These are phyloP conservation scores for Leccinum rimulosum DNA, from an alignment of 768 basidiomycete genomes.

Conservation along the genomic window DNA sequence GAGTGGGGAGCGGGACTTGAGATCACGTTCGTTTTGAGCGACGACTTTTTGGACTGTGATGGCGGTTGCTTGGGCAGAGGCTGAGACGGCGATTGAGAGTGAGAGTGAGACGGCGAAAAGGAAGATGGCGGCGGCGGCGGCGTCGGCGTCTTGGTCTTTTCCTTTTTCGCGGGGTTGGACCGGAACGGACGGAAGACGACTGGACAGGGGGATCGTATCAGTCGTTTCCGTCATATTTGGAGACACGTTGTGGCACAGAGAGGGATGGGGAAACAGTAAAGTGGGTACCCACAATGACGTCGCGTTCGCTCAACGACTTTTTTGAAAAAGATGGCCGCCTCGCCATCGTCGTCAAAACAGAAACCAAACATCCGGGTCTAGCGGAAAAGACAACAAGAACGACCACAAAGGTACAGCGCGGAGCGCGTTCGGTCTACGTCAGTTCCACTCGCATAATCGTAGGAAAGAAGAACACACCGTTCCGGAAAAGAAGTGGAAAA, in stretches of 20 bases:
- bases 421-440: neutral
- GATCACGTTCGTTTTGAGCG: slow-evolving; percentile 40
- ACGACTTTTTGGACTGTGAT: slow-evolving; percentile 28
- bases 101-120: neutral
- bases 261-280: neutral
- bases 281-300: slow-evolving; percentile 35
- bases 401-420: neutral
- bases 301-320: slow-evolving; percentile 53
- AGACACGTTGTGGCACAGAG: neutral
- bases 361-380: slow-evolving; percentile 50
- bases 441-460: neutral
- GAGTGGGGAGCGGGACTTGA: slow-evolving; percentile 58
- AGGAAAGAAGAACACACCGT: slow-evolving; percentile 52
- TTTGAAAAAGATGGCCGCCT: slow-evolving; percentile 58
- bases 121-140: slow-evolving; percentile 31
- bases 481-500: slow-evolving; percentile 89
- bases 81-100: neutral
- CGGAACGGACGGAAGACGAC: slow-evolving; percentile 30
- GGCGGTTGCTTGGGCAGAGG: neutral
- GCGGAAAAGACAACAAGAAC: neutral
- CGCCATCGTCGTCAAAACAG: slow-evolving; percentile 58
- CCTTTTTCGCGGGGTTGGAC: slow-evolving; percentile 27
- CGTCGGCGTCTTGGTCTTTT: slow-evolving; percentile 33
- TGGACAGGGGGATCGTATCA: slow-evolving; percentile 1
- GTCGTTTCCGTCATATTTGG: neutral